Evolutionary conservation across 139 green algal species (phyloP), one percentile per base, ranked within the genome.

Genomic region (Coelastrella sp.): DNA sequence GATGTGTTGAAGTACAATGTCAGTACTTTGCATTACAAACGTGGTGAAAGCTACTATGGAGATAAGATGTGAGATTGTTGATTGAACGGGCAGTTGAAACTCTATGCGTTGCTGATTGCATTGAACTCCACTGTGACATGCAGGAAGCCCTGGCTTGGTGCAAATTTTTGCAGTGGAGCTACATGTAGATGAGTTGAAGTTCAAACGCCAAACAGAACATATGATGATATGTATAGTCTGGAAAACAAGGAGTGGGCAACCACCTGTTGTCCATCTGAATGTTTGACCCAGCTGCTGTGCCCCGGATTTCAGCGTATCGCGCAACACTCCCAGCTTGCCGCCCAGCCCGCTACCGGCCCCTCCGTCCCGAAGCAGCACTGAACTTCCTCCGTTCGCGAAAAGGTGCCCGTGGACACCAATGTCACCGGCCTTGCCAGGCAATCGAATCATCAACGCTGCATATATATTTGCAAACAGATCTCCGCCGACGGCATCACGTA

Each of bases 341-440:
- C 48, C 48, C 35, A 30, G n/a, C 40, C 40, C 35, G 71, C 40
- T 41, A 25, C 40, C 17, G 21, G 25, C 43, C 34, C 43, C 35
- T 27, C 38, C 41, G 59, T 59, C 69, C 73, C 84, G 83, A 30
- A 79, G 51, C 43, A 96, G 57, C 38, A 84, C 83, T 25, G 89
- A 69, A 23, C 90, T 96, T 34, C 94, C 94, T 11, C 89, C 92
- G 63, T 97, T 96, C 5, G 94, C 51, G 83, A 97, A 97, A 6
- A 91, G 75, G 59, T 97, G 94, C 45, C 91, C 94, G n/a, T 95
- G 83, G 11, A 94, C 79, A 59, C 89, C 23, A 2, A 85, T 2
- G 15, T 85, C 79, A 19, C 79, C 79, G 0, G 45, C 60, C 43
- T 77, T 60, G 13, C 79, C 79, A 17, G 79, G 84, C 57, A 86